Evolutionary conservation across 176 grass and related monocot genomes (phyloP), one percentile per base, ranked within the genome.

Genomic region (Carex pumila): DNA sequence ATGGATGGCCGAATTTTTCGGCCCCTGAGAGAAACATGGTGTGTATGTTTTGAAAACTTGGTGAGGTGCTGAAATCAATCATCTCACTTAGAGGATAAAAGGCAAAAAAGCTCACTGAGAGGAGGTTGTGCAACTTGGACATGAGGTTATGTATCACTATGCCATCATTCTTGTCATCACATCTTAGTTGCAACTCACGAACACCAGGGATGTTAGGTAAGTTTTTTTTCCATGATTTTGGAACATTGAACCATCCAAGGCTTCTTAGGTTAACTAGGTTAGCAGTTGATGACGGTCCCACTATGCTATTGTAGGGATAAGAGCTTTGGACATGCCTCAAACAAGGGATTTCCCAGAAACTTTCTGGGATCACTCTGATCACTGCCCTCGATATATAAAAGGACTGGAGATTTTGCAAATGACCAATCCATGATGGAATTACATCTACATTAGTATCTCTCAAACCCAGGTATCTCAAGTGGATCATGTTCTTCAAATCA

Each of bases 241-340:
- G 25, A 12, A 65, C 25, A 1, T 0, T 1, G 11, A 32, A 65
- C 11, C 1, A 5, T 32, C 2, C 29, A 13, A 65, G 3, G 10
- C 12, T 66, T 66, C 62, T 13, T 22, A 66, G 63, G 8, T 66
- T 34, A 66, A 32, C 12, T 13, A 66, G 63, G 30, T 66, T 66
- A 34, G 63, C 30, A 66, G 63, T 66, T 32, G 63, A 13, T 34
- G 29, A 12, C 2, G 29, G 57, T 58, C 56, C 56, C 17, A 17
- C 4, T 58, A 58, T 58, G 5, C 1, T 4, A 0, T 0, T n/a
- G 0, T 0, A 0, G n/a, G 0, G 0, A 18, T 1, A 2, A 17
- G 17, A 59, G 7, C 25, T 25, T 25, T 6, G 5, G n/a, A 58
- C 56, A n/a, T 58, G 56, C 56, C 56, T 58, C 15, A 58, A 15